Conservation (phyloP, 129 eudicot species). For the Chrysanthemum makinoi region DNA sequence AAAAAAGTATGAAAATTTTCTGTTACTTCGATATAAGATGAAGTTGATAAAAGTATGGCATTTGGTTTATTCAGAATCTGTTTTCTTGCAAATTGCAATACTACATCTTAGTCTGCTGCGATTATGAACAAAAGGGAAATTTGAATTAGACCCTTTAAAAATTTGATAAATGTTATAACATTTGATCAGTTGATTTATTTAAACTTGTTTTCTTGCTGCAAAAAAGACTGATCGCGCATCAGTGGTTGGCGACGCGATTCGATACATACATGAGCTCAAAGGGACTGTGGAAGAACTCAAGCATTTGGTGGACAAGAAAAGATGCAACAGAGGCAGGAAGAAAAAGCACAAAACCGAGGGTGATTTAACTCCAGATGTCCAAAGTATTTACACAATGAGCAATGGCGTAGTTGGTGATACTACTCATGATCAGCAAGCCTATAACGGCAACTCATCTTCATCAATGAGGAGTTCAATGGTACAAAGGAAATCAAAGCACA, state of each 20-base stretch:
- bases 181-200: too few species aligned
- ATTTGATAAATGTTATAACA: too few species aligned
- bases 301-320: conserved; percentile 72
- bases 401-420: conserved; percentile 25
- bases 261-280: conserved; percentile 76
- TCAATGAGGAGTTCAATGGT: conserved; percentile 87
- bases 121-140: too few species aligned
- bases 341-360: conserved; percentile 68
- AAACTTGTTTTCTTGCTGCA: too few species aligned
- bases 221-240: conserved; percentile 81
- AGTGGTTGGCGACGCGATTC: conserved; percentile 69
- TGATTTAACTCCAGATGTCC: conserved; percentile 37
- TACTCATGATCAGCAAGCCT: conserved; percentile 42
- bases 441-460: conserved; percentile 43
- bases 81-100: too few species aligned
- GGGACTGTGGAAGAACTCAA: conserved; percentile 77
- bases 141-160: too few species aligned
- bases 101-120: too few species aligned
- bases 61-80: too few species aligned
- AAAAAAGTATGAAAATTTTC: too few species aligned
- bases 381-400: conserved; percentile 31
- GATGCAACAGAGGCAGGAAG: conserved; percentile 56
- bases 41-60: too few species aligned
- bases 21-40: too few species aligned
- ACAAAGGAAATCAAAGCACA: conserved; percentile 81